Evolutionary conservation across 768 basidiomycete genomes (phyloP), one percentile per base, ranked within the genome.

Genomic region (Mycena polygramma): DNA sequence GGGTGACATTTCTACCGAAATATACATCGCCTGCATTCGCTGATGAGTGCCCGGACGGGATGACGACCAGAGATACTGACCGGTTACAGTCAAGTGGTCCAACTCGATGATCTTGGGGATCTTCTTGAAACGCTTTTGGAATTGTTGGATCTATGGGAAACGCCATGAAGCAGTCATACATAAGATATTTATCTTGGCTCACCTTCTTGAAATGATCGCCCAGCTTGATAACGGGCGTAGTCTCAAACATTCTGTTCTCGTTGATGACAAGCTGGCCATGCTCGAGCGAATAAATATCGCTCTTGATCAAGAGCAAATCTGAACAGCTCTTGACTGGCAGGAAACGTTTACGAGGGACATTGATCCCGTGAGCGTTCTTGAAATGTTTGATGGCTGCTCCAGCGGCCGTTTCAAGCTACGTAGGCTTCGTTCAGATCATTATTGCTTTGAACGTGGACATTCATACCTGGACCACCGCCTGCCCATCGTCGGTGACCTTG

Each of bases 201-300:
- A 94, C 93, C 89, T 95, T 97, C 88, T 97, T 98, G 90, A 99
- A 98, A 79, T 94, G 93, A 80, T 96, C 95, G 53, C 96, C 96
- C 57, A 98, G 89, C 85, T 98, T 98, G 87, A 98, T 94, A 57
- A 97, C 95, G n/a, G 96, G 97, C 35, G 94, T 92, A 22, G 89
- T 93, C 76, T 88, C 89, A 77, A 96, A 96, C 91, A 95, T 92
- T 74, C 94, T 84, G 46, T 88, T 85, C 70, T 89, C 89, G 78
- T 93, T 95, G 86, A 98, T 93, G 72, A 94, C 87, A 68, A 97
- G 88, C 75, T 92, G 92, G 22, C 96, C 96, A 78, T 98, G 94
- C 80, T 91, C 84, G 59, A 98, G 86, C 63, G 93, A 93, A 84
- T 98, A 98, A 74, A 98, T 91, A 79, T 96, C 94, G 69, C 92